Evolutionary conservation across 495 filamentous ascomycete genomes (phyloP).

Genomic region (Penicillium atrosanguineum): DNA sequence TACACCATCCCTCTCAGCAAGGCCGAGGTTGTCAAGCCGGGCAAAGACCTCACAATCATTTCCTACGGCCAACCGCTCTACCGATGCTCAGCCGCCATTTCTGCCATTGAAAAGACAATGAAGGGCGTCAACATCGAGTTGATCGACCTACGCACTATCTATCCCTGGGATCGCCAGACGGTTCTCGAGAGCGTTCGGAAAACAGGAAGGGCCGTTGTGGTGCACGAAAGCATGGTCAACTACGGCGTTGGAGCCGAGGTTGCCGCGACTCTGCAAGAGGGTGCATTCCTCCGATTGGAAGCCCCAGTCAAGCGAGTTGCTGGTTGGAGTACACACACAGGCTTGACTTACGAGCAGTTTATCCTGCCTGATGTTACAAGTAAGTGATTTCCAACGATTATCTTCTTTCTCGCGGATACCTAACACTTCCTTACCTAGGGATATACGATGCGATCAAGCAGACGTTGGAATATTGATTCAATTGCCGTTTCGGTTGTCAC

Average conservation of each 20-base stretch:
- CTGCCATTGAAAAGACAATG: conserved; percentile 75
- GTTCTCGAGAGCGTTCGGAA: conserved; percentile 82
- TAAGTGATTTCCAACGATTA: conserved; percentile 45
- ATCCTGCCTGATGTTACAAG: conserved; percentile 87
- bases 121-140: conserved; percentile 75
- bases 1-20: conserved; percentile 86
- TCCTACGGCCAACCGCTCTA: conserved; percentile 94
- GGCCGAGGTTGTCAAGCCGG: conserved; percentile 83
- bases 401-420: not conserved
- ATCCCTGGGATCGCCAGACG: conserved; percentile 90
- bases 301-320: conserved; percentile 91
- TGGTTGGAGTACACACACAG: conserved; percentile 87
- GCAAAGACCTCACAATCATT: conserved; percentile 80
- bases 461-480: conserved; percentile 8
- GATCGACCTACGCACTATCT: conserved; percentile 88
- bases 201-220: conserved; percentile 86
- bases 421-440: not conserved
- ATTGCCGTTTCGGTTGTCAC: not conserved
- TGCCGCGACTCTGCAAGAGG: conserved; percentile 86
- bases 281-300: conserved; percentile 82
- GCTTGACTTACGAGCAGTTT: conserved; percentile 79
- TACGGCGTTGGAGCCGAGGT: conserved; percentile 93
- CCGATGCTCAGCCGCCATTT: conserved; percentile 76
- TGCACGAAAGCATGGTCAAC: conserved; percentile 95
- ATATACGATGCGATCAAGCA: conserved; percentile 9